These are phyloP conservation scores for Colletotrichum acutatum DNA, from an alignment of 2,329 filamentous ascomycete genomes.

Conservation along the genomic window DNA sequence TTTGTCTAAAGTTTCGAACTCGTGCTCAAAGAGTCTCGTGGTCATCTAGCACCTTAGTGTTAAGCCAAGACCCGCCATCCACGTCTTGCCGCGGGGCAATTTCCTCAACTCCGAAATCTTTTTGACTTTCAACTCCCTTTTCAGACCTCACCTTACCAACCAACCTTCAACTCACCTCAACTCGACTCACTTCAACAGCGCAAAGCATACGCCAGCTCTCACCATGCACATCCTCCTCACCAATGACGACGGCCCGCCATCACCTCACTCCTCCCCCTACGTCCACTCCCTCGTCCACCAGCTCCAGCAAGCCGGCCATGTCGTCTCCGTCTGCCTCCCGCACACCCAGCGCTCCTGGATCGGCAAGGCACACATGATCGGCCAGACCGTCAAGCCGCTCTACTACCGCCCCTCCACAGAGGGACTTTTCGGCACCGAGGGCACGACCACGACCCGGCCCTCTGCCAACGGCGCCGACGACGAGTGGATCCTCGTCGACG, in stretches of 20 bases:
- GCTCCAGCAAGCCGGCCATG: conserved; percentile 80
- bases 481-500: conserved; percentile 85
- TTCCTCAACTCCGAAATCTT: conserved; percentile 2
- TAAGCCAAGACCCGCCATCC: conserved; percentile 1
- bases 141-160: not conserved
- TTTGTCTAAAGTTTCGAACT: not conserved
- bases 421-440: conserved; percentile 60
- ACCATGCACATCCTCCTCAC: conserved; percentile 74
- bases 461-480: conserved; percentile 66
- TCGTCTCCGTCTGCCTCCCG: conserved; percentile 91
- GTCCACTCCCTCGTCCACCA: conserved; percentile 78
- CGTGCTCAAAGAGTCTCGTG: conserved; percentile 2
- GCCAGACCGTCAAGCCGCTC: conserved; percentile 83
- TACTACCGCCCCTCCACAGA: conserved; percentile 77
- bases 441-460: conserved; percentile 69
- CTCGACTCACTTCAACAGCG: not conserved
- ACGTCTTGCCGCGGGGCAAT: conserved; percentile 5
- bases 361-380: conserved; percentile 96
- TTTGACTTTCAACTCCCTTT: not conserved
- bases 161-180: not conserved
- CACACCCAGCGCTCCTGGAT: conserved; percentile 97
- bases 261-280: conserved; percentile 81
- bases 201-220: not conserved
- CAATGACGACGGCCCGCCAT: conserved; percentile 87
- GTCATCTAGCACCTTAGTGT: not conserved